phyloP scores from a whole-genome alignment of 768 basidiomycete genomes.

The Crepidotus variabilis region DNA sequence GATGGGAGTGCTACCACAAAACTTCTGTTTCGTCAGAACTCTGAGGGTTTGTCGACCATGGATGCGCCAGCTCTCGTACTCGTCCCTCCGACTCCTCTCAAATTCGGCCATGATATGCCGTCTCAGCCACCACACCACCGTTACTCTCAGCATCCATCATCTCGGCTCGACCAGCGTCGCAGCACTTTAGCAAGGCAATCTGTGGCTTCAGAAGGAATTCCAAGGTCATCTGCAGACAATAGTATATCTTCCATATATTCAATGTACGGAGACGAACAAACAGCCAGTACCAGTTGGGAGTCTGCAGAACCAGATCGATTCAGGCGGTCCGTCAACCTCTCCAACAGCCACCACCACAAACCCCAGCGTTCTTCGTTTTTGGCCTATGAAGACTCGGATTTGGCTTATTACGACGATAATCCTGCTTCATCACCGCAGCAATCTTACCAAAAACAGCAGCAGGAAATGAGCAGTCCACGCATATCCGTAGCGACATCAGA shows the following conservation, averaged over 20 bases:
- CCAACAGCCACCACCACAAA: constrained; percentile 27
- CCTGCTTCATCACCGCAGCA: constrained; percentile 3
- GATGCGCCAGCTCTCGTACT: constrained; percentile 37
- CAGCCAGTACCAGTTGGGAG: constrained; percentile 42
- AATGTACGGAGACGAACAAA: constrained; percentile 70
- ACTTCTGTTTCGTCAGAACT: neutral
- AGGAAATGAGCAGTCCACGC: constrained; percentile 16
- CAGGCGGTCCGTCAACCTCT: constrained; percentile 12
- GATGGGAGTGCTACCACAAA: neutral
- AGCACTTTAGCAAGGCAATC: neutral
- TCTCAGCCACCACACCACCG: constrained; percentile 15
- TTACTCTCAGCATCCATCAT: constrained; percentile 4
- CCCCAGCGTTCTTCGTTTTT: constrained; percentile 22
- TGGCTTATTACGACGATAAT: constrained; percentile 27
- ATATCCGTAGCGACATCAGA: constrained; percentile 19
- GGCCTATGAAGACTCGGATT: constrained; percentile 21
- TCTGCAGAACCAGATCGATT: constrained; percentile 3
- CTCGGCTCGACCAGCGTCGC: constrained; percentile 29
- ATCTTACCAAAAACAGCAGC: neutral
- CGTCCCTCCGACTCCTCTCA: constrained; percentile 29
- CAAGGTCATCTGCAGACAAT: constrained; percentile 58
- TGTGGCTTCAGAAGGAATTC: neutral
- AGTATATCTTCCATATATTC: constrained; percentile 83
- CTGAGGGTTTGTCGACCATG: constrained; percentile 4
- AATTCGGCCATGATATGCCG: constrained; percentile 10